Evolutionary conservation across 768 basidiomycete species (phyloP), one percentile per base, ranked within the genome.

Genomic region (Phlebiopsis gigantea): DNA sequence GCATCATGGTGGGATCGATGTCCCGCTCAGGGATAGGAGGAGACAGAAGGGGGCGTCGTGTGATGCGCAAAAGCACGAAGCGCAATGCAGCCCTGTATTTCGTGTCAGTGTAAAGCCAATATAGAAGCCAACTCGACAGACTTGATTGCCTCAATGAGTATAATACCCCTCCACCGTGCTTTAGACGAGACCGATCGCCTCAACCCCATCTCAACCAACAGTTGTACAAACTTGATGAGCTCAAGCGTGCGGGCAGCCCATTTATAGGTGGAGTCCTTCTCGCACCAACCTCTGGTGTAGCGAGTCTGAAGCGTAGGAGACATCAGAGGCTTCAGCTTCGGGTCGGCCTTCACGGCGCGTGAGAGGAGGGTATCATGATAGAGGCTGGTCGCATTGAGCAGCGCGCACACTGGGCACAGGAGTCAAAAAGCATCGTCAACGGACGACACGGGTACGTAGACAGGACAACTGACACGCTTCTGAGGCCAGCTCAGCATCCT

Each of bases 321-420:
- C 52, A 95, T 80, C 58, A 93, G 80, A 42, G 90, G 86, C 50
- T 77, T 84, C 72, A 85, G 83, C 63, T 82, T 87, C 48, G 86
- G 82, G 64, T 88, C 79, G 50, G 68, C 78, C 64, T 80, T 80
- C 26, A 83, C 73, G 47, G 88, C 77, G 68, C 77, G 83, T 3
- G 83, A 74, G 43, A 98, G 82, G n/a, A 98, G 73, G 4, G 92
- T 89, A 71, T 98, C 96, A 70, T 98, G 96, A 69, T 98, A 98
- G 78, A 94, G 79, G 76, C 90, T 91, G 68, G 91, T 80, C 43
- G 92, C 75, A 72, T 93, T 94, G 65, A 97, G 77, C 29, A 83
- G 72, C n/a, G 96, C 83, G 41, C 92, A 90, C 53, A 98, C 94
- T 98, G 68, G 26, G 30, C 42, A 43, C 43, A 61, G 26, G 12